A percentile compares a stretch with the other conserved stretches of the same genome.
These are phyloP conservation scores for Sclerotinia borealis DNA, from an alignment of 2,329 filamentous ascomycete genomes.

Conservation along the genomic window DNA sequence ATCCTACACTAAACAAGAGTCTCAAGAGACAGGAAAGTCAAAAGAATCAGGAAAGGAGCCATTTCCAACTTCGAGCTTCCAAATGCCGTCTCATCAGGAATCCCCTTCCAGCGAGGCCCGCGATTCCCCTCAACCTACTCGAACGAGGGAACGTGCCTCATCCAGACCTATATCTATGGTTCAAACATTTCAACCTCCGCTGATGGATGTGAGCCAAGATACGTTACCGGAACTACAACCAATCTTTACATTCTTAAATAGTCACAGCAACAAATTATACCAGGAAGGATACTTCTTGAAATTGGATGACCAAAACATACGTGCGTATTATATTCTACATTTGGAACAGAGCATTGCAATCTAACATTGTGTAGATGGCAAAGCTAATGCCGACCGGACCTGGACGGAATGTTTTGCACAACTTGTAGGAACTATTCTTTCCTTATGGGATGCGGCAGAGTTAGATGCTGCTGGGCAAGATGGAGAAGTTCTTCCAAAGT, in stretches of 20 bases:
- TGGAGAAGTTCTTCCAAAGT: constrained; percentile 80
- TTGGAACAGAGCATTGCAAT: background rate
- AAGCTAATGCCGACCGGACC: constrained; percentile 75
- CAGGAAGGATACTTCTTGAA: constrained; percentile 98
- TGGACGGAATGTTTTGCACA: constrained; percentile 98
- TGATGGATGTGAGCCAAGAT: constrained; percentile 79
- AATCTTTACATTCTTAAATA: constrained; percentile 90
- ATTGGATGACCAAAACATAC: constrained; percentile 85
- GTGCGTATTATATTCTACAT: constrained; percentile 48
- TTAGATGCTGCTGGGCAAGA: constrained; percentile 81
- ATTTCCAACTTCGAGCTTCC: constrained; percentile 5
- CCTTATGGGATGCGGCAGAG: constrained; percentile 90
- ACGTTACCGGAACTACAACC: constrained; percentile 89
- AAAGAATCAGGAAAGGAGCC: background rate
- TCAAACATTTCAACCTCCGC: constrained; percentile 74
- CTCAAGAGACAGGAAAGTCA: constrained; percentile 1
- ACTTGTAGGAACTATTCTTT: constrained; percentile 88
- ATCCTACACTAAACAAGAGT: constrained; percentile 17
- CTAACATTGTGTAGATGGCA: constrained; percentile 60
- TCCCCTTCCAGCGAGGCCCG: background rate
- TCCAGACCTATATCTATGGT: constrained; percentile 76
- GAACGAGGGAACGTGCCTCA: constrained; percentile 39
- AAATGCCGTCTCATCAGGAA: background rate
- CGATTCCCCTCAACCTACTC: constrained; percentile 30
- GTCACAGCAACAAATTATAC: constrained; percentile 92